A percentile compares a stretch with the other conserved stretches of the same genome.
These are phyloP conservation scores for Lepidium sativum DNA, from an alignment of 345 rosid genomes.

Conservation along the genomic window DNA sequence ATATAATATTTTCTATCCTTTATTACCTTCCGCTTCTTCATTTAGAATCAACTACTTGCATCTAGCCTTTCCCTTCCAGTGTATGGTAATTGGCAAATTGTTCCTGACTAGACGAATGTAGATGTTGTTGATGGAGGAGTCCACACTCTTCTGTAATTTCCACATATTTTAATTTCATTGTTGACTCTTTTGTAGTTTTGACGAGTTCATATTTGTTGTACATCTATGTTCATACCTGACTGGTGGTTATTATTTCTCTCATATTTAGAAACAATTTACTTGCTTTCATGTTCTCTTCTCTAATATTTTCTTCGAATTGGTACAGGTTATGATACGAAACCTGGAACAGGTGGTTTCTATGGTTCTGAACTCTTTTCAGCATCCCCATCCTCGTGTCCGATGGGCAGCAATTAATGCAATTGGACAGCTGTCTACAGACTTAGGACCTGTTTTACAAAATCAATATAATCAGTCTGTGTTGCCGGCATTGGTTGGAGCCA, in stretches of 20 bases:
- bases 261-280: background rate
- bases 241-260: background rate
- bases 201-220: background rate
- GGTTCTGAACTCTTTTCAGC: slow-evolving; percentile 57
- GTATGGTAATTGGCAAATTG: background rate
- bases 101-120: background rate
- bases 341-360: slow-evolving; percentile 54
- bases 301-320: background rate
- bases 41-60: background rate
- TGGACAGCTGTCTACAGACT: slow-evolving; percentile 65
- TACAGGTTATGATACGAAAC: slow-evolving; percentile 54
- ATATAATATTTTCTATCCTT: background rate
- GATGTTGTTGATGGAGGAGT: background rate
- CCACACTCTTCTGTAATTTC: background rate
- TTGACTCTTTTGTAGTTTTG: background rate
- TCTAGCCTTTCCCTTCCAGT: background rate
- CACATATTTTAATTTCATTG: background rate
- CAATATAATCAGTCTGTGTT: slow-evolving; percentile 51
- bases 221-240: background rate
- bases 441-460: slow-evolving; percentile 66
- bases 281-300: background rate
- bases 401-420: slow-evolving; percentile 81
- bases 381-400: slow-evolving; percentile 63
- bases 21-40: background rate
- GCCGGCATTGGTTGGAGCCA: slow-evolving; percentile 54